A percentile compares a stretch with the other conserved stretches of the same genome.
These are phyloP conservation scores for Halenospora varia DNA, from an alignment of 495 filamentous ascomycete genomes.

Conservation along the genomic window DNA sequence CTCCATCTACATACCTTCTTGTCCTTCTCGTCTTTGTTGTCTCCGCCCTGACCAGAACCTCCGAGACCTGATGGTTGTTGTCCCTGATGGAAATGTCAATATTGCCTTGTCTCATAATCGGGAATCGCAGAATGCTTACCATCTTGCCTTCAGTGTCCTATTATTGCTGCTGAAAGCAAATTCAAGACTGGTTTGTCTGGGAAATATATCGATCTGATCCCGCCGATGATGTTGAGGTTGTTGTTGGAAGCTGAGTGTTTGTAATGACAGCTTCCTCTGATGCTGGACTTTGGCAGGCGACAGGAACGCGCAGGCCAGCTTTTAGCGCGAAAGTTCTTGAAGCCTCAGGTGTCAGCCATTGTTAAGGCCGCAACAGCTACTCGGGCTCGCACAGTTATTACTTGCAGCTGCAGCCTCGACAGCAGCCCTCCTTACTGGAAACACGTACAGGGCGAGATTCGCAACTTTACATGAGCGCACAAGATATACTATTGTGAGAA, in stretches of 20 bases:
- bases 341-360: background rate
- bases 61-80: constrained; percentile 88
- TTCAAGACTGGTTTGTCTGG: background rate
- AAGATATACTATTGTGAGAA: background rate
- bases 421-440: constrained; percentile 10
- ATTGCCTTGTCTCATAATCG: constrained; percentile 2
- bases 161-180: constrained; percentile 1
- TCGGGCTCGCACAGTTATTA: background rate
- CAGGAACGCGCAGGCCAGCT: constrained; percentile 9
- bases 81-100: constrained; percentile 45
- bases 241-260: constrained; percentile 20
- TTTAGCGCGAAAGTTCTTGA: background rate
- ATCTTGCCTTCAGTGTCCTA: constrained; percentile 16
- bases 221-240: constrained; percentile 12
- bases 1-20: constrained; percentile 67
- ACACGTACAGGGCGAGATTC: constrained; percentile 8
- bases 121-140: constrained; percentile 18
- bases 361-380: background rate
- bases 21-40: constrained; percentile 84
- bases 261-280: constrained; percentile 11
- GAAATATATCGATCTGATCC: constrained; percentile 1
- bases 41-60: constrained; percentile 56
- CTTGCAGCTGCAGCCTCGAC: background rate
- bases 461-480: background rate
- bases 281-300: constrained; percentile 11